phyloP scores from a whole-genome alignment of 116 monocot genomes.

The Dioscorea cayenensis region DNA sequence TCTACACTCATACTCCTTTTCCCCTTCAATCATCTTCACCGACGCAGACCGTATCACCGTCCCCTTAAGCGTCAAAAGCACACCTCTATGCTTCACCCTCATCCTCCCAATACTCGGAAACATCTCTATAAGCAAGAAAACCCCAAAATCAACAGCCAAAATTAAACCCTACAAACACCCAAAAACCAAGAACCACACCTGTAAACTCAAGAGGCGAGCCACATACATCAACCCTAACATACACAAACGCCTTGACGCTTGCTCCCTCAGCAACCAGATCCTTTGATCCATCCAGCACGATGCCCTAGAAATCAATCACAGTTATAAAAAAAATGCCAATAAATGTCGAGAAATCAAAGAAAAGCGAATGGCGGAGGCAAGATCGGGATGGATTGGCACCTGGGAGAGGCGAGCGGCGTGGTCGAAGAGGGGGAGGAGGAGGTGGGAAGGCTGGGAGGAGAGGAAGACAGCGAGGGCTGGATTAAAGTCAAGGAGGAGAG shows the following conservation, averaged over 20 bases:
- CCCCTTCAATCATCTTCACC: conserved; percentile 97
- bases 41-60: conserved; percentile 85
- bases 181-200: conserved; percentile 30
- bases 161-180: background rate
- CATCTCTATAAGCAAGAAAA: conserved; percentile 42
- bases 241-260: conserved; percentile 55
- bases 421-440: conserved; percentile 62
- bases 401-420: conserved; percentile 48
- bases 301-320: conserved; percentile 21
- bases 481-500: conserved; percentile 62
- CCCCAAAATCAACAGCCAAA: background rate
- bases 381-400: conserved; percentile 11
- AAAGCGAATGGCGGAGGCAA: background rate
- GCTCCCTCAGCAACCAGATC: conserved; percentile 18
- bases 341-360: background rate
- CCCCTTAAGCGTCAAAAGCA: conserved; percentile 82
- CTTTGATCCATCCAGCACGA: conserved; percentile 32
- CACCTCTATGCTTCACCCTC: conserved; percentile 83
- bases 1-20: conserved; percentile 76
- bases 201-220: conserved; percentile 89
- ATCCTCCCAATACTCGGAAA: conserved; percentile 83
- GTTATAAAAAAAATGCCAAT: too few relatives aligned
- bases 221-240: conserved; percentile 65
- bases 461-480: conserved; percentile 53
- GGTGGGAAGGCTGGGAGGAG: conserved; percentile 40